These are phyloP conservation scores for Brasilioporus rufonigricans DNA, from an alignment of 768 basidiomycete species.

Conservation along the genomic window DNA sequence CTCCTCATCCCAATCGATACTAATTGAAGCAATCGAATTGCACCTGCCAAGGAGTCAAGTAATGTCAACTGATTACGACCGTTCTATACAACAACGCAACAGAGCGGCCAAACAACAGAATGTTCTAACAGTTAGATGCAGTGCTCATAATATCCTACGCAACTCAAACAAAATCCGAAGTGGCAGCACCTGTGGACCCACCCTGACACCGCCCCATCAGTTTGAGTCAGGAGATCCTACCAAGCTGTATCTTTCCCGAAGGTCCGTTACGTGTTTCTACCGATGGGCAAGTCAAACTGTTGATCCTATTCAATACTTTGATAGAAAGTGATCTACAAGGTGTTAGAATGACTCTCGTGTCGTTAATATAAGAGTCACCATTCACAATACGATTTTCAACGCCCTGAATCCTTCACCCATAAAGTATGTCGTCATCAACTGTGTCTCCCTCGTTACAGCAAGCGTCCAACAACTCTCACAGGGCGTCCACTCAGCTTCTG, in stretches of 20 bases:
- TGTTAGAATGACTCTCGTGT: neutral
- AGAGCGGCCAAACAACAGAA: neutral
- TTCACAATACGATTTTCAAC: neutral
- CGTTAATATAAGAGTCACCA: neutral
- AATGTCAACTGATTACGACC: neutral
- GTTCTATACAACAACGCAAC: neutral
- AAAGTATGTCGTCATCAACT: conserved; percentile 4
- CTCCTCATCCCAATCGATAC: neutral
- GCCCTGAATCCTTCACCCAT: neutral
- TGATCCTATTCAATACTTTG: neutral
- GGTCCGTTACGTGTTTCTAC: neutral
- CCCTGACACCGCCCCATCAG: neutral
- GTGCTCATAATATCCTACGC: neutral
- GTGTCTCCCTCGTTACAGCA: neutral
- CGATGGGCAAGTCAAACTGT: neutral
- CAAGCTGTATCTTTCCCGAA: conserved; percentile 7
- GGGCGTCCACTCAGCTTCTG: no score
- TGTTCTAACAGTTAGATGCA: neutral
- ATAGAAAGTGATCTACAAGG: no score
- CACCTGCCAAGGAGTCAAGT: neutral
- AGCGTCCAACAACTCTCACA: neutral
- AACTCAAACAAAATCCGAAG: neutral
- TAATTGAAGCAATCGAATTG: neutral
- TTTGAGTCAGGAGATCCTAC: neutral
- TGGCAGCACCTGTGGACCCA: neutral